Evolutionary conservation across 495 filamentous ascomycete species (phyloP), one percentile per base, ranked within the genome.

Genomic region (Aspergillus biplanus): DNA sequence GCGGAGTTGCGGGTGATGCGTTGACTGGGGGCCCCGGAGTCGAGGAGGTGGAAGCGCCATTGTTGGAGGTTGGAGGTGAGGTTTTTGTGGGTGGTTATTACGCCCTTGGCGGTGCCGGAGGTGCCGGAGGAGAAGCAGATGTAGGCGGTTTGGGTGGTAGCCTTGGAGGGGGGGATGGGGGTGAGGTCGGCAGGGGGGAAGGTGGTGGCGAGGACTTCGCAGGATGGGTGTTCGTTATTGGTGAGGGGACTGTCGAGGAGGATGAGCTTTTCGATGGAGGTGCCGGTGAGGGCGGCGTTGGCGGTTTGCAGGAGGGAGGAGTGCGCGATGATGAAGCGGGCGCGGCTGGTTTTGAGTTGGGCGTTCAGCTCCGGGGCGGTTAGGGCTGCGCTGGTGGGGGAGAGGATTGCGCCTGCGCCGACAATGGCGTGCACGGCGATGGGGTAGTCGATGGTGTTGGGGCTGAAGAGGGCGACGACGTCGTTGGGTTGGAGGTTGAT

Each of bases 111-210:
- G 27, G 18, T 13, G 3, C 56, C 56, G 6, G 56, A 46, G 27
- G 56, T 59, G 4, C 56, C 56, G 7, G 56, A 59, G n/a, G 56
- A 59, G 56, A 46, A 59, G 56, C 35, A 44, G 44, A 59, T 32
- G 56, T 49, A 59, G 42, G 44, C 56, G 33, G 18, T 49, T 18
- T 49, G 46, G 16, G 13, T 49, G 5, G 46, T 16, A 0, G 46
- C 15, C 6, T 21, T n/a, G 12, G 46, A 18, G 13, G 46, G 46
- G 46, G 46, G 4, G 46, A 49, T 49, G 4, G 46, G 8, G 46
- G 16, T 8, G 46, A 49, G 46, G 3, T 49, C 46, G 16, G 15
- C 18, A 16, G 46, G 6, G 7, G 46, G 46, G 15, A 12, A 49
- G 12, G 46, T 49, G 46, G 13, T 49, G 46, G 46, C 46, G 13